A percentile compares a stretch with the other conserved stretches of the same genome.
phyloP scores from a whole-genome alignment of 495 filamentous ascomycete genomes.

The Xylona heveae region DNA sequence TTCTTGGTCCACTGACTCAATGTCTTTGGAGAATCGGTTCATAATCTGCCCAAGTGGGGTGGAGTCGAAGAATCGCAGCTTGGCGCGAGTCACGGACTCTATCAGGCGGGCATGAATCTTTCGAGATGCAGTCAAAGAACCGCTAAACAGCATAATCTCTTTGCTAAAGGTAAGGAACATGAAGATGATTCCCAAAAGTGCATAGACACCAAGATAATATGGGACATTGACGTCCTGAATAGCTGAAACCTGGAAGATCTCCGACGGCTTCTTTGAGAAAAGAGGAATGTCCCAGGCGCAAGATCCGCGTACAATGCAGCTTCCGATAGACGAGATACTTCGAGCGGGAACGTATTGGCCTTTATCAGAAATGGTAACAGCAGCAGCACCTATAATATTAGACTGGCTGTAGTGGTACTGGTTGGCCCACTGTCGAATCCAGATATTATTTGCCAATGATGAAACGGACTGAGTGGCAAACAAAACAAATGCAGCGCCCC shows the following conservation, averaged over 20 bases:
- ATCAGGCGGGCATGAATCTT: conserved; percentile 67
- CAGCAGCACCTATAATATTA: conserved; percentile 2
- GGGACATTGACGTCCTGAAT: conserved; percentile 43
- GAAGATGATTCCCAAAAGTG: conserved; percentile 50
- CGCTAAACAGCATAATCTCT: conserved; percentile 79
- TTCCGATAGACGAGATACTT: conserved; percentile 10
- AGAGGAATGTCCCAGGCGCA: conserved; percentile 20
- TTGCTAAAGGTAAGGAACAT: conserved; percentile 54
- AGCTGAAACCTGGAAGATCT: conserved; percentile 12
- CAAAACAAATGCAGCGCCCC: conserved; percentile 47
- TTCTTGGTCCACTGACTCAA: conserved; percentile 90
- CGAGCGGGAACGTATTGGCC: conserved; percentile 3
- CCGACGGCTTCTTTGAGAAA: conserved; percentile 26
- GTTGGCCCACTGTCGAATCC: conserved; percentile 84
- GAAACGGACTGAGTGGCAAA: conserved; percentile 69
- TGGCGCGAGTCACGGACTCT: conserved; percentile 60
- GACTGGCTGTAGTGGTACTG: too few relatives aligned
- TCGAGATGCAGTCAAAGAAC: conserved; percentile 73
- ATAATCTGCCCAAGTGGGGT: conserved; percentile 93
- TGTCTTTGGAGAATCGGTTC: conserved; percentile 96
- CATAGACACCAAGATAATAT: conserved; percentile 75
- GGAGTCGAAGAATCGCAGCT: conserved; percentile 94
- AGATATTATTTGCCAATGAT: conserved; percentile 69
- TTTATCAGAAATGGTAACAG: background rate
- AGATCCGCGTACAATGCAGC: conserved; percentile 16